phyloP scores from a whole-genome alignment of 768 basidiomycete species.

The Neoboletus brunneissimus region DNA sequence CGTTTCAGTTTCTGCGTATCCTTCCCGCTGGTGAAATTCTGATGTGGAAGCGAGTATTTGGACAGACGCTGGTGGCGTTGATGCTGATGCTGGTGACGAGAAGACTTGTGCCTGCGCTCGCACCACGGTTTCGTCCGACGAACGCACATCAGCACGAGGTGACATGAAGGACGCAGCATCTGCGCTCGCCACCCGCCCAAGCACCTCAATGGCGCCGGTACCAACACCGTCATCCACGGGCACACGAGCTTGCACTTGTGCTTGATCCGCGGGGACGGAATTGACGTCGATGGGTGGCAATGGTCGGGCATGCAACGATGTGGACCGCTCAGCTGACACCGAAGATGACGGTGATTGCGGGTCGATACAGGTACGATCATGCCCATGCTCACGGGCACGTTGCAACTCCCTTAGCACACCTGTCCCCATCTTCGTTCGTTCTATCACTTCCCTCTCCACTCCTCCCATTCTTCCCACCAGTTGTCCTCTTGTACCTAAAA shows the following conservation, averaged over 20 bases:
- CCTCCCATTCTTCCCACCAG: slow-evolving; percentile 29
- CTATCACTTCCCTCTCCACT: slow-evolving; percentile 30
- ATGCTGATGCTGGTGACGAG: slow-evolving; percentile 6
- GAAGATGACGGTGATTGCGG: slow-evolving; percentile 29
- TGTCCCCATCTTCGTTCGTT: slow-evolving; percentile 21
- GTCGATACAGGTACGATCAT: slow-evolving; percentile 14
- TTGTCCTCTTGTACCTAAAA: slow-evolving; percentile 3
- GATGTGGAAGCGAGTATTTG: slow-evolving; percentile 8
- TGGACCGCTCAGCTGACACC: slow-evolving; percentile 8
- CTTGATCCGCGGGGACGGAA: slow-evolving; percentile 23
- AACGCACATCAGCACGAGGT: slow-evolving; percentile 26
- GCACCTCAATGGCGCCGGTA: slow-evolving; percentile 12
- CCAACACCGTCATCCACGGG: slow-evolving; percentile 20
- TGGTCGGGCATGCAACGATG: slow-evolving; percentile 14
- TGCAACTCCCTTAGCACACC: slow-evolving; percentile 26
- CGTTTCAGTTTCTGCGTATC: background rate
- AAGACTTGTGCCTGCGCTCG: slow-evolving; percentile 12
- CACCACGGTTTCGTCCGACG: slow-evolving; percentile 10
- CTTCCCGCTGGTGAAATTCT: background rate
- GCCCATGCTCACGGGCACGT: slow-evolving; percentile 18
- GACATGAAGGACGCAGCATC: slow-evolving; percentile 18
- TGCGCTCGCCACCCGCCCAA: slow-evolving; percentile 17
- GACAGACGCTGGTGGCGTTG: slow-evolving; percentile 15
- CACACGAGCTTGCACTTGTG: slow-evolving; percentile 10
- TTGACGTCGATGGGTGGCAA: slow-evolving; percentile 17